Percentiles rank a stretch among this genome's conserved stretches.
Evolutionary conservation across 345 rosid species (phyloP).

Genomic region (Eucalyptus erythrocorys): DNA sequence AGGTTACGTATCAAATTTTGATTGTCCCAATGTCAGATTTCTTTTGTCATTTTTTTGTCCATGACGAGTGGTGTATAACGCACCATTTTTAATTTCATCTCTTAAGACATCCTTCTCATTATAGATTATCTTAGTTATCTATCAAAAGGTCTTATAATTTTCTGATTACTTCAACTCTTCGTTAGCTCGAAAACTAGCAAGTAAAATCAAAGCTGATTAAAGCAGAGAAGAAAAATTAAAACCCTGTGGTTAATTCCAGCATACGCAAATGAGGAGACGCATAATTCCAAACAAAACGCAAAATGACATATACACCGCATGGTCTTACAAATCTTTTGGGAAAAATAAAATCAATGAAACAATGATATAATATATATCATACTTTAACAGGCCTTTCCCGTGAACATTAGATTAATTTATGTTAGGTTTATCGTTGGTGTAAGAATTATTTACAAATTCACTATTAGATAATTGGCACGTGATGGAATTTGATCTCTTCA

Average conservation of each 20-base stretch:
- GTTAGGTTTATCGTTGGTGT: fast-evolving
- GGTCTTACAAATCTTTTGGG: neutral
- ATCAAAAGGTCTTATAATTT: neutral
- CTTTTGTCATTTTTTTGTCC: neutral
- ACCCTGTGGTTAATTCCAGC: neutral
- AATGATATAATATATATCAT: neutral
- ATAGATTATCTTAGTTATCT: neutral
- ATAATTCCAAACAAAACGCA: neutral
- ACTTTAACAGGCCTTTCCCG: neutral
- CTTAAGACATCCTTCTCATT: neutral
- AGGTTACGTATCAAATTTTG: neutral
- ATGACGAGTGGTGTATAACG: neutral
- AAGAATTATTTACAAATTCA: neutral
- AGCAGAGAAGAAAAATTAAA: neutral
- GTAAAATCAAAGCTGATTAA: neutral
- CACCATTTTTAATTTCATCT: neutral
- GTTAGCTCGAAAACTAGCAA: neutral
- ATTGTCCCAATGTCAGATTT: neutral
- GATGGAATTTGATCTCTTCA: neutral
- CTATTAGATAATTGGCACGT: neutral
- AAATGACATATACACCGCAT: neutral
- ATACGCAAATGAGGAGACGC: neutral
- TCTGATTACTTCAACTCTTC: neutral
- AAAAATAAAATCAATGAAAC: neutral
- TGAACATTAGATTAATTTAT: neutral